Base-by-base conservation (phyloP, 371 early-diverging fungal species). In the Fennellomyces sp. region DNA sequence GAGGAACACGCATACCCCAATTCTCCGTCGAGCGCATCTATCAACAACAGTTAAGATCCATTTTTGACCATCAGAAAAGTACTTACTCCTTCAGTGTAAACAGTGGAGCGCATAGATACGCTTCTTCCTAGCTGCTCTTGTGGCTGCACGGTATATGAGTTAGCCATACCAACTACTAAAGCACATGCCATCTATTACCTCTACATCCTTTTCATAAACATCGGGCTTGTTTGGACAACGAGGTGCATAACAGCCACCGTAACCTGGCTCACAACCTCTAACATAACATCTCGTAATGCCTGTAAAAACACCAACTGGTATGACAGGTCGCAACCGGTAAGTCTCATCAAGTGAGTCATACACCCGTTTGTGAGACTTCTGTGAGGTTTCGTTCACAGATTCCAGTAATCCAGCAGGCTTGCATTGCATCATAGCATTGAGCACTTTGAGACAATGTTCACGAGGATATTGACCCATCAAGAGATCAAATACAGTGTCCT, bases 1-100 rank as follows among this genome's bases (percentile, higher is more conserved):
- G 80, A 3, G 91, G 85, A 5, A 89, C 86, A 5, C 79, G 71
- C 47, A 65, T 75, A 5, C 83, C 81, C 90, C 88, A 90, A 29
- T 45, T 41, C 30, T 52, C 60, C 0, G 48, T 19, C 11, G 36
- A 27, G 27, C 60, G 50, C 35, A 65, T 35, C 52, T 60, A 60
- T 23, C n/a, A 31, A n/a, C 6, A 30, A 26, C 3, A 38, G 13
- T 27, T n/a, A 33, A 19, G 17, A 1, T 33, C 7, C 26, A 33
- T 21, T 31, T 25, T 15, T 8, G 7, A 7, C 8, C 5, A 23
- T 25, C 39, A 39, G 5, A 15, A 39, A 39, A 28, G 5, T 52
- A 49, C 61, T 33, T 61, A 61, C 61, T 12, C 47, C 56, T 47
- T 61, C 61, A 11, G 28, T 61, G 15, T 61, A 12, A 1, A 23